Evolutionary conservation across 768 basidiomycete species (phyloP).

Genomic region (Pleurotus citrinopileatus): DNA sequence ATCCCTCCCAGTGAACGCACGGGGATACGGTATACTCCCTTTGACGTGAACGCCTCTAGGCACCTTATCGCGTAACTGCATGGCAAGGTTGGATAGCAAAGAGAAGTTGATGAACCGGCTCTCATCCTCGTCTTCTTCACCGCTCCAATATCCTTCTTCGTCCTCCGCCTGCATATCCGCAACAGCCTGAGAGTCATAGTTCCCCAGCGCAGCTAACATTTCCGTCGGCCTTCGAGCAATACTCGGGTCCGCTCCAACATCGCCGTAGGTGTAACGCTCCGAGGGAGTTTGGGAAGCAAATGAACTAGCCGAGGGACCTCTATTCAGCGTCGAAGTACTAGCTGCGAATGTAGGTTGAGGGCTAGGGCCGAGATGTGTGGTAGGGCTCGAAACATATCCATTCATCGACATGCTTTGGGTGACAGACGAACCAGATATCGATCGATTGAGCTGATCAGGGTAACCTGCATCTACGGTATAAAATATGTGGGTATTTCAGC

Average conservation of each 20-base stretch:
- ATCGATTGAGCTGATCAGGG: background rate
- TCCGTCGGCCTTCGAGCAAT: conserved; percentile 21
- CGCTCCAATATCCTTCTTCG: conserved; percentile 53
- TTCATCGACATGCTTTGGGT: background rate
- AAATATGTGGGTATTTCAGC: background rate
- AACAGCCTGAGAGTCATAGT: conserved; percentile 25
- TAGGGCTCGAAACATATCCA: conserved; percentile 2
- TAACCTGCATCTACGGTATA: background rate
- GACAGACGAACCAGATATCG: conserved; percentile 2
- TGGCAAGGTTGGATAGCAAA: conserved; percentile 83
- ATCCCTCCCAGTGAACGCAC: conserved; percentile 92
- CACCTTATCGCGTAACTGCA: conserved; percentile 87
- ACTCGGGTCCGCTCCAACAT: conserved; percentile 6
- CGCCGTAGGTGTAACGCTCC: conserved; percentile 14
- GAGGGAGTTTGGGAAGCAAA: conserved; percentile 20
- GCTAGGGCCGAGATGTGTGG: background rate
- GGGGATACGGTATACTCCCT: conserved; percentile 87
- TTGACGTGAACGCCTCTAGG: conserved; percentile 86
- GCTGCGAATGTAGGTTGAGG: background rate
- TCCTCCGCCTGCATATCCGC: conserved; percentile 43
- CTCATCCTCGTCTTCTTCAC: conserved; percentile 65
- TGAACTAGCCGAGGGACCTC: conserved; percentile 26
- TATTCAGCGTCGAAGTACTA: conserved; percentile 18
- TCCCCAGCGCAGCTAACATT: conserved; percentile 27
- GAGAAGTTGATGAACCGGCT: conserved; percentile 86